These are phyloP conservation scores for Dioszegia hungarica DNA, from an alignment of 768 basidiomycete species.

Conservation along the genomic window DNA sequence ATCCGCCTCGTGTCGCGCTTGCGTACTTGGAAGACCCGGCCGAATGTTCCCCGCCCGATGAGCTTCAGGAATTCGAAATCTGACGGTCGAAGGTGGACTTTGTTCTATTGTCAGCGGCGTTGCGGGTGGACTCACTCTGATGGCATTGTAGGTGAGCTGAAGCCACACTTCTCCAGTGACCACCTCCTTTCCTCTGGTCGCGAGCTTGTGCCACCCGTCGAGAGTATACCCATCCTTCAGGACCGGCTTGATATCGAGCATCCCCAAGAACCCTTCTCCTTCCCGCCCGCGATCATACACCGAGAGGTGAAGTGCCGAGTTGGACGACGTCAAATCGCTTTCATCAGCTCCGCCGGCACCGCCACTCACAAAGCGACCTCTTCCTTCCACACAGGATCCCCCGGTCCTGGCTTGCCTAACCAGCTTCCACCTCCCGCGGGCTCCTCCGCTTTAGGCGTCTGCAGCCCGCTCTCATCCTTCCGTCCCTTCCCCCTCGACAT, in stretches of 20 bases:
- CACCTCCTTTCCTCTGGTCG: constrained; percentile 55
- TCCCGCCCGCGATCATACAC: constrained; percentile 81
- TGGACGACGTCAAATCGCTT: constrained; percentile 90
- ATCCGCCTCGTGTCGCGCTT: constrained; percentile 97
- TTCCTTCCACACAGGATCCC: constrained; percentile 97
- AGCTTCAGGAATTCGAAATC: constrained; percentile 99
- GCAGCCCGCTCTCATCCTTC: constrained; percentile 27
- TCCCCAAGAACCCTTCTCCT: constrained; percentile 85
- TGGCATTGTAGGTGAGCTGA: constrained; percentile 88
- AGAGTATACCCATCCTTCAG: constrained; percentile 89
- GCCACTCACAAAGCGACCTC: constrained; percentile 91
- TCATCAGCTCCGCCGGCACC: neutral
- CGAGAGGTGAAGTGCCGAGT: constrained; percentile 75
- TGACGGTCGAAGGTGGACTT: constrained; percentile 79
- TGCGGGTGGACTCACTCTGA: constrained; percentile 57
- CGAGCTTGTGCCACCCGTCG: constrained; percentile 73
- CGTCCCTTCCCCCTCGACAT: constrained; percentile 39
- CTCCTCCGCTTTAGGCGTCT: constrained; percentile 38
- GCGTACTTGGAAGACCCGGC: constrained; percentile 96
- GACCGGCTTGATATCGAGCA: constrained; percentile 82
- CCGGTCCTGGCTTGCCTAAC: constrained; percentile 49
- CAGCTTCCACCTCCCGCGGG: constrained; percentile 25
- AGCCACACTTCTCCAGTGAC: constrained; percentile 91
- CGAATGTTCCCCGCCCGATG: constrained; percentile 96
- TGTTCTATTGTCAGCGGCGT: constrained; percentile 55